These are phyloP conservation scores for Arthrobotrys musiformis DNA, from an alignment of 2,329 filamentous ascomycete species.

Conservation along the genomic window DNA sequence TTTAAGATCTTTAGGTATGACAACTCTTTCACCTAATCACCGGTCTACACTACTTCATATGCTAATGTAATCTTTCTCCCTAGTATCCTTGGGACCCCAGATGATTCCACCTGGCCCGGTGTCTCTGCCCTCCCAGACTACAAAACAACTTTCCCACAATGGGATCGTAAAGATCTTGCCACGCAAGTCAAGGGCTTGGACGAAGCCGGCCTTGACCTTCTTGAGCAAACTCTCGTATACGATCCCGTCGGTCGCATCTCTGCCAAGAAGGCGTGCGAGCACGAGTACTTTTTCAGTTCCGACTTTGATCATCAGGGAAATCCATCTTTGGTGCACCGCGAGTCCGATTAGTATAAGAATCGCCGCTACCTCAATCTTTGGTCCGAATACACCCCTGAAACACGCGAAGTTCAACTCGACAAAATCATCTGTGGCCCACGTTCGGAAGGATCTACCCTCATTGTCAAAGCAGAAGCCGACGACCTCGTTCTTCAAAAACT, in stretches of 20 bases:
- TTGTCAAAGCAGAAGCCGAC: neutral
- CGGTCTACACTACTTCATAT: neutral
- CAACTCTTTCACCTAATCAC: neutral
- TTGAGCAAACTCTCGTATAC: conserved; percentile 79
- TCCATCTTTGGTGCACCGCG: conserved; percentile 48
- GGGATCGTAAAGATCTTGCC: conserved; percentile 76
- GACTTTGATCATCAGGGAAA: conserved; percentile 61
- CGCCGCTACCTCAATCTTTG: conserved; percentile 18
- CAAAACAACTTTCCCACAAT: conserved; percentile 91
- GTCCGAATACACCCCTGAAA: conserved; percentile 30
- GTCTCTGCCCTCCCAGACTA: conserved; percentile 96
- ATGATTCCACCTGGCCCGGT: conserved; percentile 84
- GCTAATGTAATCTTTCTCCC: conserved; percentile 25
- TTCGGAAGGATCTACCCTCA: conserved; percentile 5
- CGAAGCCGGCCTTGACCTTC: conserved; percentile 74
- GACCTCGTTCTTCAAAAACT: neutral
- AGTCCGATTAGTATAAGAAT: conserved; percentile 52
- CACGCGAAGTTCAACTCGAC: conserved; percentile 12
- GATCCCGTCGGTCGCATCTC: conserved; percentile 88
- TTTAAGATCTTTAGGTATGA: conserved; percentile 90
- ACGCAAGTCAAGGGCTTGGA: conserved; percentile 79
- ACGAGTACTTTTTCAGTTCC: conserved; percentile 76
- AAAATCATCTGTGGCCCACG: conserved; percentile 5
- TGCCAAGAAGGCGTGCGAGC: conserved; percentile 84
- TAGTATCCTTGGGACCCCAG: conserved; percentile 82